Conservation (phyloP, 2,329 filamentous ascomycete species). For the Purpureocillium takamizusanense region DNA sequence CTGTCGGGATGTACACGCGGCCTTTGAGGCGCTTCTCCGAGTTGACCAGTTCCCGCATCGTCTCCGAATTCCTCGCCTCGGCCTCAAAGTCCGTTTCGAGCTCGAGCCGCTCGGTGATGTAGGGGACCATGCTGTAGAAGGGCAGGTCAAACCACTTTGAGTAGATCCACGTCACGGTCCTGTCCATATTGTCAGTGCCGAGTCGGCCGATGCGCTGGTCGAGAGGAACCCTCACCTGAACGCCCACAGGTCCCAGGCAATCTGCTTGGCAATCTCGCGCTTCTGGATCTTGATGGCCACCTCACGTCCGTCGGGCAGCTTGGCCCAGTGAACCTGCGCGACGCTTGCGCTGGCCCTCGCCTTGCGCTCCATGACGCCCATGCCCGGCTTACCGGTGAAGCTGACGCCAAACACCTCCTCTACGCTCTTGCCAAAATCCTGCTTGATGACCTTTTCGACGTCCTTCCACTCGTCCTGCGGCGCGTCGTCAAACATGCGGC, state of each 20-base stretch:
- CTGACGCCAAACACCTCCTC: constrained; percentile 92
- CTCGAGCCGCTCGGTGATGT: constrained; percentile 83
- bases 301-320: constrained; percentile 75
- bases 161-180: constrained; percentile 73
- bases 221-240: constrained; percentile 57
- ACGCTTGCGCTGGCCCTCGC: constrained; percentile 77
- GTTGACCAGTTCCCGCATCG: constrained; percentile 70
- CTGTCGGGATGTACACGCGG: constrained; percentile 79
- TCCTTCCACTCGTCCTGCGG: constrained; percentile 86
- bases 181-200: constrained; percentile 17
- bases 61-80: constrained; percentile 80
- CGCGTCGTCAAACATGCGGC: constrained; percentile 94
- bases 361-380: constrained; percentile 52
- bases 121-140: constrained; percentile 82
- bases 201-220: background rate
- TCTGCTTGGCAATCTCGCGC: constrained; percentile 81
- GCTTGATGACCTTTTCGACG: constrained; percentile 72
- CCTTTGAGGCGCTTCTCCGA: constrained; percentile 66
- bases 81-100: constrained; percentile 92
- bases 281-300: constrained; percentile 97
- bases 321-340: constrained; percentile 93
- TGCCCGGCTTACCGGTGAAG: constrained; percentile 61
- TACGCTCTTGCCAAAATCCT: constrained; percentile 79
- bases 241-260: constrained; percentile 91
- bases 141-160: constrained; percentile 89